Evolutionary conservation across 2,329 filamentous ascomycete genomes (phyloP).

Genomic region (Claviceps paspali): DNA sequence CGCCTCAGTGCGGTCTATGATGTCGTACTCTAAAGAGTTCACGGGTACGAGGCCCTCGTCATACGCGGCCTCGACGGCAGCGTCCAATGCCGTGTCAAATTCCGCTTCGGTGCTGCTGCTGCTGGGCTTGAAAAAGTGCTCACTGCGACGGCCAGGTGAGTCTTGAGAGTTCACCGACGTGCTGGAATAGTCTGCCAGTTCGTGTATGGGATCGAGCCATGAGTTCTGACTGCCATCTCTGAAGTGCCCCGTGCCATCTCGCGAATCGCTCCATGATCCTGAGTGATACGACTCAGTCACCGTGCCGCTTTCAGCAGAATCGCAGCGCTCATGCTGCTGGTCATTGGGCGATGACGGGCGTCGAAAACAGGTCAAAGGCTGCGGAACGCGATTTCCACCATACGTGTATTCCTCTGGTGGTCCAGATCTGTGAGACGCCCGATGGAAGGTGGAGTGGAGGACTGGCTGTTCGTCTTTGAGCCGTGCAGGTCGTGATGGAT

Average conservation of each 20-base stretch:
- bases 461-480: slow-evolving; percentile 11
- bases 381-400: slow-evolving; percentile 47
- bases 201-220: slow-evolving; percentile 89
- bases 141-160: slow-evolving; percentile 54
- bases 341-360: slow-evolving; percentile 32
- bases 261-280: slow-evolving; percentile 11
- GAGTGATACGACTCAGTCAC: slow-evolving; percentile 4
- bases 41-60: slow-evolving; percentile 76
- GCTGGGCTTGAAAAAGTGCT: slow-evolving; percentile 53
- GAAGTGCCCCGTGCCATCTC: slow-evolving; percentile 22
- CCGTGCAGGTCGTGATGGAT: slow-evolving; percentile 10
- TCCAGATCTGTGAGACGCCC: slow-evolving; percentile 22
- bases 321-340: slow-evolving; percentile 9
- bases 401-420: slow-evolving; percentile 23
- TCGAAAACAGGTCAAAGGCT: slow-evolving; percentile 54
- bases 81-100: slow-evolving; percentile 87
- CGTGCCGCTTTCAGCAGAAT: slow-evolving; percentile 5
- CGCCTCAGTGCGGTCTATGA: slow-evolving; percentile 24
- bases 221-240: slow-evolving; percentile 61
- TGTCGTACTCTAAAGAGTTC: slow-evolving; percentile 27
- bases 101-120: slow-evolving; percentile 68
- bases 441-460: slow-evolving; percentile 39
- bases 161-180: slow-evolving; percentile 67
- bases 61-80: slow-evolving; percentile 90
- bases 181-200: slow-evolving; percentile 65